These are phyloP conservation scores for Cymbomonas tetramitiformis DNA, from an alignment of 139 green algal genomes.

Conservation along the genomic window DNA sequence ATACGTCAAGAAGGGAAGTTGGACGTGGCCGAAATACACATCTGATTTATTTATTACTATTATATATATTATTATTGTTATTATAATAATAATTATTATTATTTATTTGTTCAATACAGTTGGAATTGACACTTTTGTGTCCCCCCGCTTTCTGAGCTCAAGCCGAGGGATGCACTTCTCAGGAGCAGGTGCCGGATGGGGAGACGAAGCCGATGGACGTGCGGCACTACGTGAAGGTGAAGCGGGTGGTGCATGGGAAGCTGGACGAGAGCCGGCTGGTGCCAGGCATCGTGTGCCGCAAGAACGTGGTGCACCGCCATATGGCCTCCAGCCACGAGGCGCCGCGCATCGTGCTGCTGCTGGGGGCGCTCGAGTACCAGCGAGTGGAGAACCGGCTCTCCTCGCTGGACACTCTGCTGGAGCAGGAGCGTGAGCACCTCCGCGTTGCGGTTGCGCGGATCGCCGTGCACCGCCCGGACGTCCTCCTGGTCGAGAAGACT, in stretches of 20 bases:
- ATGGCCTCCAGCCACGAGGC: conserved; percentile 19
- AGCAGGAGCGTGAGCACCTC: conserved; percentile 30
- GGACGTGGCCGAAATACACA: too few species aligned
- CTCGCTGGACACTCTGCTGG: conserved; percentile 32
- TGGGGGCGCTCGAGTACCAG: conserved; percentile 35
- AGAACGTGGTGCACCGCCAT: conserved; percentile 33
- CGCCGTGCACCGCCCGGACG: conserved; percentile 8
- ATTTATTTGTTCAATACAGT: too few species aligned
- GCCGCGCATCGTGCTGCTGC: conserved; percentile 26
- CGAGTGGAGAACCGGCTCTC: conserved; percentile 24
- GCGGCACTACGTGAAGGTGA: neutral
- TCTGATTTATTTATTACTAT: too few species aligned
- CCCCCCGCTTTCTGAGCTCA: neutral
- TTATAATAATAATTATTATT: too few species aligned
- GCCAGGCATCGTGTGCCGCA: conserved; percentile 25
- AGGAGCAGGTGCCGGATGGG: neutral
- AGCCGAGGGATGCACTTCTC: neutral
- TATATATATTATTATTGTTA: too few species aligned
- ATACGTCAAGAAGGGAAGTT: too few species aligned
- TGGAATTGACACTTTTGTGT: too few species aligned
- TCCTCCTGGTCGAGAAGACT: conserved; percentile 33
- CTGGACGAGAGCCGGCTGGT: neutral
- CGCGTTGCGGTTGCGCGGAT: conserved; percentile 19
- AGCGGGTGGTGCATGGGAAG: neutral
- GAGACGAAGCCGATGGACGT: neutral